A percentile compares a stretch with the other conserved stretches of the same genome.
These are phyloP conservation scores for Paralagenidium karlingii DNA, from an alignment of 352 stramenopile genomes.

Conservation along the genomic window DNA sequence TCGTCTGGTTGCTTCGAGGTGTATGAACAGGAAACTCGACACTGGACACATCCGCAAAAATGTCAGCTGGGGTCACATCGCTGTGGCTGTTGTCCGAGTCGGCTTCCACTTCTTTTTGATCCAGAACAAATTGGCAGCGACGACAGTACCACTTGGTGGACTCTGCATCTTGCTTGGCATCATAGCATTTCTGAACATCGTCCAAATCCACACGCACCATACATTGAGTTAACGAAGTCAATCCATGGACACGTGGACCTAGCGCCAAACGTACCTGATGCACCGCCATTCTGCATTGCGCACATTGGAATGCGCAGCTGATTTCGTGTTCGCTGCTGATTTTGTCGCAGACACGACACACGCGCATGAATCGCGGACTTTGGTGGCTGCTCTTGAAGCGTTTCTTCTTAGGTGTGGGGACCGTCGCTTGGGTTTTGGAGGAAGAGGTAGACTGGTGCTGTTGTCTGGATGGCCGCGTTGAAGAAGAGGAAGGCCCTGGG, in stretches of 20 bases:
- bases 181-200: slow-evolving; percentile 29
- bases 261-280: slow-evolving; percentile 22
- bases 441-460: not conserved
- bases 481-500: no score
- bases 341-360: slow-evolving; percentile 48
- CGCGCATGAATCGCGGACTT: slow-evolving; percentile 28
- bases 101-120: slow-evolving; percentile 11
- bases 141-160: slow-evolving; percentile 40
- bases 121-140: slow-evolving; percentile 32
- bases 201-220: not conserved
- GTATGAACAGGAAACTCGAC: slow-evolving; percentile 22
- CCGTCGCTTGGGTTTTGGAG: not conserved
- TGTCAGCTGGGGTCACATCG: slow-evolving; percentile 7
- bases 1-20: slow-evolving; percentile 6
- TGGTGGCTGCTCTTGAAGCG: slow-evolving; percentile 7
- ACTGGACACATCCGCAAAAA: not conserved
- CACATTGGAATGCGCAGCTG: slow-evolving; percentile 48
- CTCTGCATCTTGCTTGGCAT: slow-evolving; percentile 20
- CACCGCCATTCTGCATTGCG: slow-evolving; percentile 50
- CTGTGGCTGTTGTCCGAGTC: not conserved
- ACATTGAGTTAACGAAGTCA: not conserved
- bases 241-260: not conserved
- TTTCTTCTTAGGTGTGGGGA: not conserved
- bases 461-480: not conserved
- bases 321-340: slow-evolving; percentile 29